Percentiles rank a stretch among this genome's conserved stretches.
Conservation (phyloP, 2,329 filamentous ascomycete species). For the Meredithiella fracta region DNA sequence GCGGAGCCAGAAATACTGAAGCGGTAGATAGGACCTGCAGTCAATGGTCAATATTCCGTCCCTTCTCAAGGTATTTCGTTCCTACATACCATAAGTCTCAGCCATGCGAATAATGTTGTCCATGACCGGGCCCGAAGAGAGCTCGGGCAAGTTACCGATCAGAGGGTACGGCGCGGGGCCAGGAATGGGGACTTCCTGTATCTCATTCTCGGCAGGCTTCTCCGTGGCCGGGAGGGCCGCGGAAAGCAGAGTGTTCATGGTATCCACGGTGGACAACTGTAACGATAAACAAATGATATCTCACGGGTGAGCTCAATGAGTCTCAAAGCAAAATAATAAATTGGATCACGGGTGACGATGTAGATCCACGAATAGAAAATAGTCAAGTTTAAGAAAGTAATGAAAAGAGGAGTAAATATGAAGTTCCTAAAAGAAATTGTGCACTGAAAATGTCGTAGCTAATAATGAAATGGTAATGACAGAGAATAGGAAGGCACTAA, state of each 20-base stretch:
- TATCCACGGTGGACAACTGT: constrained; percentile 5
- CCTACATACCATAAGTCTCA: constrained; percentile 43
- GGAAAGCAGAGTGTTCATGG: constrained; percentile 1
- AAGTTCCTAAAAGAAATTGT: neutral
- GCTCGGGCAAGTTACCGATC: constrained; percentile 47
- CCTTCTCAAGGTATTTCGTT: neutral
- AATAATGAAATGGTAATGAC: neutral
- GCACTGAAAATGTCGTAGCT: neutral
- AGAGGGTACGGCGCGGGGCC: constrained; percentile 47
- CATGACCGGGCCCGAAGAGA: constrained; percentile 41
- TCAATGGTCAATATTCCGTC: neutral
- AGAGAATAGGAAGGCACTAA: neutral
- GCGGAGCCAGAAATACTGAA: constrained; percentile 33
- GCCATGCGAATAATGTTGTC: constrained; percentile 39
- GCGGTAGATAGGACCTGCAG: constrained; percentile 41
- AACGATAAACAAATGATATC: neutral
- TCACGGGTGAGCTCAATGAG: neutral
- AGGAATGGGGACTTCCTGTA: constrained; percentile 34
- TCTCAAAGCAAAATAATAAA: neutral
- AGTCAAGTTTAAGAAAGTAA: neutral
- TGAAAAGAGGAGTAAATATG: neutral
- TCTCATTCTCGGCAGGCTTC: neutral
- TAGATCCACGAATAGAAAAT: neutral
- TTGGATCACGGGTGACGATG: neutral
- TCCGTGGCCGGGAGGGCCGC: constrained; percentile 1